phyloP scores from a whole-genome alignment of 202 grass and related monocot genomes.

The Zoysia matrella region DNA sequence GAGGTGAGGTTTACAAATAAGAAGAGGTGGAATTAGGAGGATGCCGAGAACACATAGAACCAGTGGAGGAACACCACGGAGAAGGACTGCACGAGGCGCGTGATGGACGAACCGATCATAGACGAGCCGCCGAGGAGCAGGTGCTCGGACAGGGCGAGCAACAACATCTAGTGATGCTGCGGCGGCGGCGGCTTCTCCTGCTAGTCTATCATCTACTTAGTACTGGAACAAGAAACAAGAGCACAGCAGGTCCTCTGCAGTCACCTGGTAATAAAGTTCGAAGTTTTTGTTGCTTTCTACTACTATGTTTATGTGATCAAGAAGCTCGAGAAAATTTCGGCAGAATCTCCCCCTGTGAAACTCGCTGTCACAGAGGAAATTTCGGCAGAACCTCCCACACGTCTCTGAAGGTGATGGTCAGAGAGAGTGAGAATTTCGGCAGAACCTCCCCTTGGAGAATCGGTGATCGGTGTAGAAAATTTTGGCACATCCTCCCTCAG shows the following conservation, averaged over 20 bases:
- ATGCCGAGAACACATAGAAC: conserved; percentile 95
- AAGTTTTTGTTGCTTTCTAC: neutral
- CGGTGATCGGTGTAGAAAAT: neutral
- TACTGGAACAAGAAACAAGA: conserved; percentile 36
- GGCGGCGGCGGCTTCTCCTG: neutral
- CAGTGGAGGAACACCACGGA: conserved; percentile 93
- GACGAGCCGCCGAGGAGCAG: conserved; percentile 64
- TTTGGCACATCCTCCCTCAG: no score
- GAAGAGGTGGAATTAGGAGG: neutral
- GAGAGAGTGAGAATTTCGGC: neutral
- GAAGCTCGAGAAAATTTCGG: no score
- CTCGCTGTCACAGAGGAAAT: no score
- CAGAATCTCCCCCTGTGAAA: no score
- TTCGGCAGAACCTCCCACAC: conserved; percentile 55
- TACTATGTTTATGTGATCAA: neutral
- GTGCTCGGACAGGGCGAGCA: conserved; percentile 57
- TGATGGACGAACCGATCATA: conserved; percentile 74
- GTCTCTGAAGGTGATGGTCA: neutral
- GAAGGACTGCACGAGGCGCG: conserved; percentile 86
- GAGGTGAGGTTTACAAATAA: neutral
- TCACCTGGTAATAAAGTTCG: conserved; percentile 33
- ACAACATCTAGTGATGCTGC: conserved; percentile 52
- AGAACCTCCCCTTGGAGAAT: conserved; percentile 39
- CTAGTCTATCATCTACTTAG: conserved; percentile 61
- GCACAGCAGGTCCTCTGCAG: neutral